A percentile compares a stretch with the other conserved stretches of the same genome.
These are phyloP conservation scores for Themeda triandra DNA, from an alignment of 176 grass and related monocot genomes.

Conservation along the genomic window DNA sequence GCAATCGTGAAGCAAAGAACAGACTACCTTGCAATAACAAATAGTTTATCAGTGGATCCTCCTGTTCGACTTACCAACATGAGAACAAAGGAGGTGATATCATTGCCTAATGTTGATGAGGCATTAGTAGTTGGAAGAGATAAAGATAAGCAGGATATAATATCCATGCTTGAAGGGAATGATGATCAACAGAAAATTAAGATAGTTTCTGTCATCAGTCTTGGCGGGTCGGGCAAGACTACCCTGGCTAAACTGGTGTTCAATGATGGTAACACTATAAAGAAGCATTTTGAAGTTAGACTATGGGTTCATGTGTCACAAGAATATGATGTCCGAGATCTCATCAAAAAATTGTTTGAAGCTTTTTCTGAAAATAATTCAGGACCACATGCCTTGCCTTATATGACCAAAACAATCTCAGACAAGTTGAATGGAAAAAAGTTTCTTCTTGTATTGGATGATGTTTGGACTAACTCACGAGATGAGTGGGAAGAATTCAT, in stretches of 20 bases:
- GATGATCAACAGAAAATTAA: background rate
- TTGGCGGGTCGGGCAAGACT: background rate
- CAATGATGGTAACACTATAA: background rate
- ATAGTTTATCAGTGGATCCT: too few species aligned
- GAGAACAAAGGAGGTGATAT: too few species aligned
- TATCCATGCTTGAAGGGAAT: background rate
- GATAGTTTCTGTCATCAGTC: background rate
- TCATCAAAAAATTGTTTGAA: background rate
- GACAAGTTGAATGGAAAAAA: too few species aligned
- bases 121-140: conserved; percentile 7
- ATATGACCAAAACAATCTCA: too few species aligned
- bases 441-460: too few species aligned
- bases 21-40: background rate
- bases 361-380: background rate
- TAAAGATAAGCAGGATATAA: background rate
- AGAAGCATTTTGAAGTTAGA: background rate
- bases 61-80: background rate
- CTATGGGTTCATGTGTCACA: background rate
- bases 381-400: too few species aligned
- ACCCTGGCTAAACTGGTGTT: background rate
- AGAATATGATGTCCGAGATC: background rate
- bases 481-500: too few species aligned
- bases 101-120: background rate
- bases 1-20: background rate
- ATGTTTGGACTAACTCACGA: too few species aligned